Conservation (phyloP, 2,329 filamentous ascomycete species). For the Alternaria rosae region DNA sequence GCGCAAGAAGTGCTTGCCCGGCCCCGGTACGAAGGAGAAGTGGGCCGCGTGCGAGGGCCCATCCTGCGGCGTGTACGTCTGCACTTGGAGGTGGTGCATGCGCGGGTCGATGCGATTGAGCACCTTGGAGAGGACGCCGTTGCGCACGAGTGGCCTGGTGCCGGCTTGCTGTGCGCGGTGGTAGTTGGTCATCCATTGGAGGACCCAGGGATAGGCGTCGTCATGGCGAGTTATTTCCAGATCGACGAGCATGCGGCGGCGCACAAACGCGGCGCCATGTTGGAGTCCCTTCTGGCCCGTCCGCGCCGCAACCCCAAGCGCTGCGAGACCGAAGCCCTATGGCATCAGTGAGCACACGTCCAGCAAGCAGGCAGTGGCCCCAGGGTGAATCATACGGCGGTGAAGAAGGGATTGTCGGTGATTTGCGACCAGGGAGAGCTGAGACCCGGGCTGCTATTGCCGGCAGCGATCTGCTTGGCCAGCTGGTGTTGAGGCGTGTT, state of each 20-base stretch:
- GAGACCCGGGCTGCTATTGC: conserved; percentile 44
- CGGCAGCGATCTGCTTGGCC: conserved; percentile 45
- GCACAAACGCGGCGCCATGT: conserved; percentile 74
- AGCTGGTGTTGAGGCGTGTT: conserved; percentile 49
- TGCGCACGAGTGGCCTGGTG: conserved; percentile 33
- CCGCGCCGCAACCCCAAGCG: conserved; percentile 80
- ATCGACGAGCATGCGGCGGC: conserved; percentile 87
- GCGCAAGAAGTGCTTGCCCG: conserved; percentile 85
- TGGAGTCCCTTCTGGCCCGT: conserved; percentile 81
- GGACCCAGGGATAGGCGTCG: conserved; percentile 90
- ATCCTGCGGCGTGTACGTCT: conserved; percentile 68
- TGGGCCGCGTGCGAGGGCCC: conserved; percentile 77
- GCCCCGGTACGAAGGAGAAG: conserved; percentile 90
- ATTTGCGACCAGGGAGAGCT: conserved; percentile 55
- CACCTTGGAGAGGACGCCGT: conserved; percentile 60
- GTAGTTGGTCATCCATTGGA: conserved; percentile 91
- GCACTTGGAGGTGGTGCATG: conserved; percentile 70
- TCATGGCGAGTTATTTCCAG: conserved; percentile 96
- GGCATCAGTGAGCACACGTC: conserved; percentile 41
- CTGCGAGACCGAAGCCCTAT: conserved; percentile 86
- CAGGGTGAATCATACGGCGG: conserved; percentile 58
- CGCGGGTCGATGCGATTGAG: conserved; percentile 65
- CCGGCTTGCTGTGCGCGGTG: conserved; percentile 68
- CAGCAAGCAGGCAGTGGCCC: conserved; percentile 46
- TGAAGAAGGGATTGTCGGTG: conserved; percentile 62